These are phyloP conservation scores for Populus pruinosa DNA, from an alignment of 345 rosid species.

Conservation along the genomic window DNA sequence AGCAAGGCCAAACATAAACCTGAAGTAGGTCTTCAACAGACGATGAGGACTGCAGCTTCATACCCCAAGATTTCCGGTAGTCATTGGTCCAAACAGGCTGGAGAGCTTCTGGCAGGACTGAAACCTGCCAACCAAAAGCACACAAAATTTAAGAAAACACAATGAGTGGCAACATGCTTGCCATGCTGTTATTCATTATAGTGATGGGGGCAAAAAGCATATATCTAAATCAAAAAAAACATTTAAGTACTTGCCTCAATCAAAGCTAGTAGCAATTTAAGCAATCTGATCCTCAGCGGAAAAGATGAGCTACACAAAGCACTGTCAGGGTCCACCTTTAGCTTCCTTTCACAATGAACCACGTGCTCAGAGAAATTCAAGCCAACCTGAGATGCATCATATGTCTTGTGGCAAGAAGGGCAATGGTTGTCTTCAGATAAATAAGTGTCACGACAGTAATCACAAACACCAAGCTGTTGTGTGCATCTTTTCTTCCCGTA, in stretches of 20 bases:
- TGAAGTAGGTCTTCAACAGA: conserved; percentile 58
- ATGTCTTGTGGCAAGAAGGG: conserved; percentile 48
- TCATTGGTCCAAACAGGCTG: conserved; percentile 58
- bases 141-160: conserved; percentile 1
- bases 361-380: conserved; percentile 46
- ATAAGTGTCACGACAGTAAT: conserved; percentile 50
- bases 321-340: conserved; percentile 18
- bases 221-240: background rate
- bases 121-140: conserved; percentile 46
- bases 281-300: conserved; percentile 57
- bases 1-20: conserved; percentile 37
- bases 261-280: conserved; percentile 59
- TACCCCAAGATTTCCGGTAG: conserved; percentile 59
- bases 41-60: conserved; percentile 52
- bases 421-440: conserved; percentile 41
- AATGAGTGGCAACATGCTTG: background rate
- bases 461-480: conserved; percentile 48
- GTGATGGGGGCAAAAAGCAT: background rate
- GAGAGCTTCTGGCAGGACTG: conserved; percentile 65
- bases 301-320: conserved; percentile 29
- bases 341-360: conserved; percentile 31
- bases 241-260: conserved; percentile 50
- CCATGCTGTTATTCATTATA: background rate
- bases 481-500: conserved; percentile 54
- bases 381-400: conserved; percentile 22